phyloP scores from a whole-genome alignment of 1,284 basidiomycete genomes.

The Porodaedalea pini region DNA sequence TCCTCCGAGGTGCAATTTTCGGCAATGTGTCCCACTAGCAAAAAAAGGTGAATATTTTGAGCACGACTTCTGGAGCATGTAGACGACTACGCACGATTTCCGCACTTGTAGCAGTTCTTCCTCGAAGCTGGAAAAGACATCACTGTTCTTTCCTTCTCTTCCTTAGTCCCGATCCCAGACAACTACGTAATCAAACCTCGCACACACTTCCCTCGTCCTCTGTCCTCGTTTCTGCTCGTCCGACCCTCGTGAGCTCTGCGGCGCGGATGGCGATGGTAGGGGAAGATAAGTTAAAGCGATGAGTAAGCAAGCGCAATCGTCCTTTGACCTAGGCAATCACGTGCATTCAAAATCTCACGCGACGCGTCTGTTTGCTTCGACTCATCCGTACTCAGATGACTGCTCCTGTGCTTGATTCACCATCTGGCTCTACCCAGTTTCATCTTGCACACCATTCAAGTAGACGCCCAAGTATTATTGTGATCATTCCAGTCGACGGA shows the following conservation, averaged over 20 bases:
- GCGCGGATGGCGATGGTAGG: slow-evolving; percentile 7
- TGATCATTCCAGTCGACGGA: not conserved
- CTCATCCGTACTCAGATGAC: not conserved
- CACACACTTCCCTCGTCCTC: slow-evolving; percentile 22
- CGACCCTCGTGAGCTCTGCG: slow-evolving; percentile 10
- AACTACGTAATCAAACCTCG: slow-evolving; percentile 13
- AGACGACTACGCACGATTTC: slow-evolving; percentile 58
- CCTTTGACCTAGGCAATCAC: not conserved
- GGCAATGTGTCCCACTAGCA: slow-evolving; percentile 82
- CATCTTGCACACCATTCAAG: not conserved
- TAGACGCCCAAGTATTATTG: not conserved
- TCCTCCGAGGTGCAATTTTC: slow-evolving; percentile 85
- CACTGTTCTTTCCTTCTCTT: slow-evolving; percentile 11
- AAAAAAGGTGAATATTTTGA: slow-evolving; percentile 22
- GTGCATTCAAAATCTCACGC: not conserved
- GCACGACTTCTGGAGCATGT: slow-evolving; percentile 16
- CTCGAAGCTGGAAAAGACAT: slow-evolving; percentile 79
- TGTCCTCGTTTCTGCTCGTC: slow-evolving; percentile 21
- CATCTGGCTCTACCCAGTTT: not conserved
- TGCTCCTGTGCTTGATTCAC: not conserved
- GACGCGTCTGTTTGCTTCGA: not conserved
- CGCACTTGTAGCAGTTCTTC: slow-evolving; percentile 86
- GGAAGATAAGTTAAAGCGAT: slow-evolving; percentile 8
- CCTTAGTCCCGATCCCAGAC: not conserved
- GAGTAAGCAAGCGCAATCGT: slow-evolving; percentile 7